These are phyloP conservation scores for Ambrosia hybrid DNA, from an alignment of 140 eudicot genomes.

Conservation along the genomic window DNA sequence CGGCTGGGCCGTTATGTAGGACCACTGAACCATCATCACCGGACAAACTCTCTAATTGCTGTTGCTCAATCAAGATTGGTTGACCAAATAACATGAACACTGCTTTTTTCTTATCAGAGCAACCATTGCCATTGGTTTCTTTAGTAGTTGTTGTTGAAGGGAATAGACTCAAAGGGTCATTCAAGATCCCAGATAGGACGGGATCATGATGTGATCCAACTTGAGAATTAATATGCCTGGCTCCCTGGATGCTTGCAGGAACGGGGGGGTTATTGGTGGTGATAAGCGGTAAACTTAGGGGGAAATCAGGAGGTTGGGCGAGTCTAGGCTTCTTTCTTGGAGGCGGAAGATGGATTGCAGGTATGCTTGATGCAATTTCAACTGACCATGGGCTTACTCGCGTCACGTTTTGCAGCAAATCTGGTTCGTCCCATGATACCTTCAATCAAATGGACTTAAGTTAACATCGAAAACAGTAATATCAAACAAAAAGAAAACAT, in stretches of 20 bases:
- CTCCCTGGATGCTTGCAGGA: slow-evolving; percentile 91
- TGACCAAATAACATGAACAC: slow-evolving; percentile 60
- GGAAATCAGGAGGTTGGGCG: slow-evolving; percentile 48
- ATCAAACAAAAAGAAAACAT: neutral
- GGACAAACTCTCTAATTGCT: slow-evolving; percentile 54
- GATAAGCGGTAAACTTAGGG: slow-evolving; percentile 28
- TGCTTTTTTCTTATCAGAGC: slow-evolving; percentile 29
- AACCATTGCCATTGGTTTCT: slow-evolving; percentile 18
- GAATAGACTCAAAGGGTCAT: slow-evolving; percentile 24
- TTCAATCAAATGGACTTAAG: slow-evolving; percentile 20
- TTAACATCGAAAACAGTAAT: neutral
- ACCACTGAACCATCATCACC: slow-evolving; percentile 57
- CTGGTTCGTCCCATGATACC: slow-evolving; percentile 95
- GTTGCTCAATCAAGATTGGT: slow-evolving; percentile 61
- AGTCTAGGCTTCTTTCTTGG: slow-evolving; percentile 64
- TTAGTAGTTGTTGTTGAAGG: slow-evolving; percentile 20
- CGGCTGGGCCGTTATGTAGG: slow-evolving; percentile 45
- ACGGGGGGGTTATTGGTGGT: slow-evolving; percentile 14
- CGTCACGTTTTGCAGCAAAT: slow-evolving; percentile 67
- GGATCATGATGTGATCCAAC: slow-evolving; percentile 20
- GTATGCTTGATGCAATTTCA: slow-evolving; percentile 63
- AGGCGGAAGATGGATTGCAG: slow-evolving; percentile 57
- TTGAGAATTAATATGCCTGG: slow-evolving; percentile 76
- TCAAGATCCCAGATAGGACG: slow-evolving; percentile 37
- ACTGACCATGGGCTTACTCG: slow-evolving; percentile 89